A percentile compares a stretch with the other conserved stretches of the same genome.
Evolutionary conservation across 352 stramenopile genomes (phyloP).

Genomic region (Globisporangium ultimum): DNA sequence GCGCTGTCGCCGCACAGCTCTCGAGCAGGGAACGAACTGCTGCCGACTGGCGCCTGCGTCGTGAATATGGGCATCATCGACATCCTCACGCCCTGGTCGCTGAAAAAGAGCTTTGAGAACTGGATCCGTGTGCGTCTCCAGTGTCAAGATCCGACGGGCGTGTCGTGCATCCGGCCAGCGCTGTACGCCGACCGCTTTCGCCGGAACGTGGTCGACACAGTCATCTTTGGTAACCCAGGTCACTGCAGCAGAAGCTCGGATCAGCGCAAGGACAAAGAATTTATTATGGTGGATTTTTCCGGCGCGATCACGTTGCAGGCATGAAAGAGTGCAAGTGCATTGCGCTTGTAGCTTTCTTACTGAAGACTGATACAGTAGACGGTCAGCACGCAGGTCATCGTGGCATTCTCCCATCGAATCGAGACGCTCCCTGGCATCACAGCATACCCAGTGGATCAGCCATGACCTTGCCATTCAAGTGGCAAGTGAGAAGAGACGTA

Average conservation of each 20-base stretch:
- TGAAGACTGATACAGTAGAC: constrained; percentile 75
- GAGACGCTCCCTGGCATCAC: constrained; percentile 53
- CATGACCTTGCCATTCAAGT: background rate
- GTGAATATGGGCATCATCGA: constrained; percentile 98
- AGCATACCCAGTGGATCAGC: background rate
- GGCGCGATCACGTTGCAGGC: constrained; percentile 44
- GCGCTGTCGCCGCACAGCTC: constrained; percentile 44
- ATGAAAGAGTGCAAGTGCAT: constrained; percentile 11
- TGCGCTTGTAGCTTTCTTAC: constrained; percentile 12
- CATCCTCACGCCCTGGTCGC: constrained; percentile 95
- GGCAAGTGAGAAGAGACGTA: constrained; percentile 19
- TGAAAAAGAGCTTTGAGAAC: constrained; percentile 91
- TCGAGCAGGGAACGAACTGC: constrained; percentile 27
- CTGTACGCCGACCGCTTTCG: constrained; percentile 84
- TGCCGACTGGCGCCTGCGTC: constrained; percentile 68
- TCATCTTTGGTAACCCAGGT: constrained; percentile 67
- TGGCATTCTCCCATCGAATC: constrained; percentile 72
- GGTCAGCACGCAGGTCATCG: constrained; percentile 68
- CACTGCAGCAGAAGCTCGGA: constrained; percentile 27
- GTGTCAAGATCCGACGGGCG: constrained; percentile 70
- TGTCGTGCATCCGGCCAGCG: constrained; percentile 81
- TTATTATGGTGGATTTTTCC: constrained; percentile 84
- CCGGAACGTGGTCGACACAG: constrained; percentile 78
- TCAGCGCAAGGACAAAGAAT: constrained; percentile 42
- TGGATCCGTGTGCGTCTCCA: constrained; percentile 81